phyloP scores from a whole-genome alignment of 1,139 yeast genomes.

The Scheffersomyces quercinus region DNA sequence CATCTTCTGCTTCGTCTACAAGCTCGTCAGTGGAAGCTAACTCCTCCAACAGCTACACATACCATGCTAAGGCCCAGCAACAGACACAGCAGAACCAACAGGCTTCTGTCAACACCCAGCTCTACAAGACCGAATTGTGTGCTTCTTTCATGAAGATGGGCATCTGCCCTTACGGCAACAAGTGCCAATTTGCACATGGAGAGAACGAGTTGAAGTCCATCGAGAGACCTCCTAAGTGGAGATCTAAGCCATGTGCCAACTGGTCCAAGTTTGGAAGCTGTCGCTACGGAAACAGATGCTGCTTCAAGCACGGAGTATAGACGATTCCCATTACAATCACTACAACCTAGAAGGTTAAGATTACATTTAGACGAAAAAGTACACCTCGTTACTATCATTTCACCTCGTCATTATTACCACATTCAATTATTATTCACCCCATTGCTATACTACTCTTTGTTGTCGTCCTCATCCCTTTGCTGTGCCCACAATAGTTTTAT shows the following conservation, averaged over 20 bases:
- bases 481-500: slow-evolving; percentile 2
- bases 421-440: too few relatives aligned
- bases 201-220: slow-evolving; percentile 69
- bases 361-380: too few relatives aligned
- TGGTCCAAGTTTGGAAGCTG: slow-evolving; percentile 84
- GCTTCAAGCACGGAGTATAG: slow-evolving; percentile 73
- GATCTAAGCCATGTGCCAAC: slow-evolving; percentile 88
- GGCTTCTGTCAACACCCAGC: slow-evolving; percentile 58
- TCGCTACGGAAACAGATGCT: slow-evolving; percentile 88
- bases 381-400: too few relatives aligned
- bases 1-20: background rate
- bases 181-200: slow-evolving; percentile 96
- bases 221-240: slow-evolving; percentile 81
- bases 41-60: background rate
- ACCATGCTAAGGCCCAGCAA: slow-evolving; percentile 5
- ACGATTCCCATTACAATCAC: background rate
- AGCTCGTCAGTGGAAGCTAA: background rate
- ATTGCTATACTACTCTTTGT: too few relatives aligned
- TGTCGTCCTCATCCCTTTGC: too few relatives aligned
- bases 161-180: slow-evolving; percentile 80
- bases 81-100: slow-evolving; percentile 5
- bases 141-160: slow-evolving; percentile 75
- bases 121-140: slow-evolving; percentile 90
- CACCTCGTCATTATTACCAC: too few relatives aligned
- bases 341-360: too few relatives aligned